A percentile compares a stretch with the other conserved stretches of the same genome.
phyloP scores from a whole-genome alignment of 768 basidiomycete genomes.

The Leccinum aurantiacum region DNA sequence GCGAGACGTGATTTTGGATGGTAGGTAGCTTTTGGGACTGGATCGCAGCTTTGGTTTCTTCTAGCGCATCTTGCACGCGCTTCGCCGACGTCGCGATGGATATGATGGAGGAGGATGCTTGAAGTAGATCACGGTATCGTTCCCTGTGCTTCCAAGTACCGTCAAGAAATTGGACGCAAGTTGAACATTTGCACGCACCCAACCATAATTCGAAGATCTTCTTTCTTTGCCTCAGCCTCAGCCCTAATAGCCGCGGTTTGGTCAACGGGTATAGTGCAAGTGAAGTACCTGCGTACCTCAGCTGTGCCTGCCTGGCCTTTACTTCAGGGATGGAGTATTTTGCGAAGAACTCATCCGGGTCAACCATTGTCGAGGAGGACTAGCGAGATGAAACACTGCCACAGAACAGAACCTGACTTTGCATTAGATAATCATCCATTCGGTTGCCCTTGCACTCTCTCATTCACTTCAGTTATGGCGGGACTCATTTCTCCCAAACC shows the following conservation, averaged over 20 bases:
- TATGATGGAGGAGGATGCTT: constrained; percentile 84
- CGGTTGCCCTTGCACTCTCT: constrained; percentile 8
- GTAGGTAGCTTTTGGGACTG: constrained; percentile 46
- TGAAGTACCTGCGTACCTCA: constrained; percentile 48
- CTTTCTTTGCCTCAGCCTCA: constrained; percentile 85
- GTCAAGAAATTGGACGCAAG: constrained; percentile 25
- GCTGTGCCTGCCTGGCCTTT: constrained; percentile 59
- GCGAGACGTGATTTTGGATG: constrained; percentile 41
- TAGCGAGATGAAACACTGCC: too few relatives aligned
- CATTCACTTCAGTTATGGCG: constrained; percentile 43
- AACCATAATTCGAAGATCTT: constrained; percentile 87
- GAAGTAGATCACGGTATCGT: constrained; percentile 84
- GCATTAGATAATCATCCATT: constrained; percentile 27
- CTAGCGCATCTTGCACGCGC: constrained; percentile 60
- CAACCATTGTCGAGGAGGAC: too few relatives aligned
- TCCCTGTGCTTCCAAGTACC: constrained; percentile 66
- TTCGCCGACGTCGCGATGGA: constrained; percentile 69
- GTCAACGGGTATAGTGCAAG: neutral
- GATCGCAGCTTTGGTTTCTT: constrained; percentile 59
- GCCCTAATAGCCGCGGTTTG: constrained; percentile 45
- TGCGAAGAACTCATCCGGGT: constrained; percentile 64
- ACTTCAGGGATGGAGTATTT: constrained; percentile 73
- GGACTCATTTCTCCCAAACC: constrained; percentile 64
- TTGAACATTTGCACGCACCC: constrained; percentile 59
- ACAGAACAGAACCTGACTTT: neutral